These are phyloP conservation scores for Cucurbitaria berberidis DNA, from an alignment of 2,329 filamentous ascomycete genomes.

Conservation along the genomic window DNA sequence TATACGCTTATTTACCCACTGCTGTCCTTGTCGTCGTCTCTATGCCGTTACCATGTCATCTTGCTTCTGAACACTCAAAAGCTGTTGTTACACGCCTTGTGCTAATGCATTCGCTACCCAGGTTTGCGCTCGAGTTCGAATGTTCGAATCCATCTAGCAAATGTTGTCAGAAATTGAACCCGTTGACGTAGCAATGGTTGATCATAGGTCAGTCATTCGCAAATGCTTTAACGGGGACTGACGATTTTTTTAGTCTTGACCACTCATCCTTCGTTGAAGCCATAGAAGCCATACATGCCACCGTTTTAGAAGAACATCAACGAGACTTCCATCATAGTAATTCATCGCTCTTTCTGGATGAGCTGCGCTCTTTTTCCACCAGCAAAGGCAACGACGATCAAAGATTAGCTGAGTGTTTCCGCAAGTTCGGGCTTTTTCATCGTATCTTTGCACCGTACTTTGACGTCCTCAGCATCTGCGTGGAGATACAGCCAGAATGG, in stretches of 20 bases:
- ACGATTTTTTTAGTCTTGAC: slow-evolving; percentile 19
- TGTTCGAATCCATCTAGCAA: slow-evolving; percentile 16
- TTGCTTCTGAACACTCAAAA: slow-evolving; percentile 9
- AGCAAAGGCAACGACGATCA: slow-evolving; percentile 12
- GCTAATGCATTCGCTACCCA: slow-evolving; percentile 35
- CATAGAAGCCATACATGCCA: slow-evolving; percentile 23
- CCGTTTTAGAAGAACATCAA: slow-evolving; percentile 26
- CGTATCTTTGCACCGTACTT: slow-evolving; percentile 34
- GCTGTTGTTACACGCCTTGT: slow-evolving; percentile 11
- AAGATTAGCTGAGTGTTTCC: slow-evolving; percentile 18
- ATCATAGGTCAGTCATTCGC: slow-evolving; percentile 26
- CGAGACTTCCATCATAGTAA: slow-evolving; percentile 20
- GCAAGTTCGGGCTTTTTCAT: slow-evolving; percentile 30
- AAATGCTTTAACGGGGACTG: slow-evolving; percentile 10
- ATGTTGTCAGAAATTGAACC: slow-evolving; percentile 27
- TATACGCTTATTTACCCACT: slow-evolving; percentile 18
- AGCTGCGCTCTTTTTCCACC: slow-evolving; percentile 19
- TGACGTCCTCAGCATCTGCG: slow-evolving; percentile 30
- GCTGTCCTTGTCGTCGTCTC: slow-evolving; percentile 12
- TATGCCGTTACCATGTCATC: slow-evolving; percentile 20
- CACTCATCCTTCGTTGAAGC: slow-evolving; percentile 28
- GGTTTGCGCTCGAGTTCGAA: slow-evolving; percentile 17
- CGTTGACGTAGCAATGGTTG: slow-evolving; percentile 32
- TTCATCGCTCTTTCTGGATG: slow-evolving; percentile 23
- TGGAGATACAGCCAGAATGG: slow-evolving; percentile 26